Base-by-base conservation (phyloP, 2,329 filamentous ascomycete genomes). In the Paraphaeosphaeria minitans region DNA sequence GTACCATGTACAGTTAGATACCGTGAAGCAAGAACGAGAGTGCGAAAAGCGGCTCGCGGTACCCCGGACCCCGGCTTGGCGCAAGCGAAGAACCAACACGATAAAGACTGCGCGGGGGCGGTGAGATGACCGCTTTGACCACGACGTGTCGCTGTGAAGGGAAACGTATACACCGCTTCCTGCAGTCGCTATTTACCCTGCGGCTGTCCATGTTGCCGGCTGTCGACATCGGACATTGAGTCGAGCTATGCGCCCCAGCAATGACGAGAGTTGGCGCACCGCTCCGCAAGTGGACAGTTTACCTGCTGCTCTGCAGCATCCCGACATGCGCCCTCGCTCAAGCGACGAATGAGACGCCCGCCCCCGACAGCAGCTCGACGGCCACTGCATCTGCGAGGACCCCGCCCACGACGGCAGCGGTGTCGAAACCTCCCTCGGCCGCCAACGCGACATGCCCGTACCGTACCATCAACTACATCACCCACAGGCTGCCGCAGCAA, bases 381-480 rank as follows among this genome's bases (percentile, higher is more conserved):
- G 61, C 68, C 55, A 72, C 65, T 62, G 55, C 59, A 61, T 61
- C 65, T 59, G 60, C 62, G 35, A 63, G 61, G 50, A 55, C 57
- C 37, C 57, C 62, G n/a, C 62, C 60, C 33, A 45, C 58, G 12
- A 56, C 63, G 19, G 43, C 66, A 29, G 60, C 66, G 52, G 49
- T 55, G 6, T 57, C 63, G 49, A 47, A 58, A 37, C 51, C 57
- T 16, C 39, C 56, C 37, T 50, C 63, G 27, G 42, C 59, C 22
- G 58, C 60, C 55, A 59, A 82, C 2, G 67, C 74, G 21, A 80
- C 78, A 50, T 84, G 82, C 71, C 78, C 77, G 13, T 82, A 76
- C 60, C 85, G 85, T 65, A 92, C 89, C 1, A 87, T 92, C 72
- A 93, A 94, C 77, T 92, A 93, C 76, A 91, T 94, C 62, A 93